phyloP scores from a whole-genome alignment of 1,139 yeast species.

The Citeromyces hawaiiensis region DNA sequence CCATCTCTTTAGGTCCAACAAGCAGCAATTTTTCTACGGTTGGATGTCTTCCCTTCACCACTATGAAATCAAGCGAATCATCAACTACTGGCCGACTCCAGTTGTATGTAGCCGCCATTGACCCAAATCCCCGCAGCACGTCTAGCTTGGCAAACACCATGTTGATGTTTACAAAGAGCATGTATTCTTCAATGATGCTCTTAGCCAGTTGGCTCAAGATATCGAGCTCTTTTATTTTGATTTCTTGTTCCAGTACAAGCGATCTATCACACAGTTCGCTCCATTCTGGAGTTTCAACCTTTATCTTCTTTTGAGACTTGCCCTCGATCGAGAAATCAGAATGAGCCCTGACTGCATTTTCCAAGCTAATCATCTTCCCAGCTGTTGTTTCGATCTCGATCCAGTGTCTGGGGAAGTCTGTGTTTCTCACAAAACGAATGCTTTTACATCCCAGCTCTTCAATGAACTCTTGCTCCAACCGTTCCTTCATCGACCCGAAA shows the following conservation, averaged over 20 bases:
- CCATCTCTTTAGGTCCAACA: conserved; percentile 17
- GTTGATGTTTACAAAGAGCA: neutral
- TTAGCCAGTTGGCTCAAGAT: neutral
- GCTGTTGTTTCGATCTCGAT: neutral
- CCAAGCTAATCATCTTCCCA: neutral
- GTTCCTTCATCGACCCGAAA: neutral
- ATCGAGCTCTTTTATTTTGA: neutral
- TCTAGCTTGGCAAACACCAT: conserved; percentile 48
- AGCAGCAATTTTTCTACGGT: conserved; percentile 74
- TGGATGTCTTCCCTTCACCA: conserved; percentile 64
- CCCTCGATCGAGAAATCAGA: neutral
- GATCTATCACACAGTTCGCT: neutral
- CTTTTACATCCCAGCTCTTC: neutral
- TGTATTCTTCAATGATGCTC: neutral
- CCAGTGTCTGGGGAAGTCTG: neutral
- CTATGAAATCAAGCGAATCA: conserved; percentile 27
- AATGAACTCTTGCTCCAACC: neutral
- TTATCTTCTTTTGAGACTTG: neutral
- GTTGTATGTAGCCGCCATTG: conserved; percentile 48
- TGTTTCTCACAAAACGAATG: neutral
- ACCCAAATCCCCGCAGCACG: conserved; percentile 60
- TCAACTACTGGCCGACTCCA: conserved; percentile 57
- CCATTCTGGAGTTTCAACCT: neutral
- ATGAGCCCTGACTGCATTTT: neutral
- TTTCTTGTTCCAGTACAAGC: neutral